Base-by-base conservation (phyloP, 495 filamentous ascomycete species). In the Melanomma pulvis-pyrius region DNA sequence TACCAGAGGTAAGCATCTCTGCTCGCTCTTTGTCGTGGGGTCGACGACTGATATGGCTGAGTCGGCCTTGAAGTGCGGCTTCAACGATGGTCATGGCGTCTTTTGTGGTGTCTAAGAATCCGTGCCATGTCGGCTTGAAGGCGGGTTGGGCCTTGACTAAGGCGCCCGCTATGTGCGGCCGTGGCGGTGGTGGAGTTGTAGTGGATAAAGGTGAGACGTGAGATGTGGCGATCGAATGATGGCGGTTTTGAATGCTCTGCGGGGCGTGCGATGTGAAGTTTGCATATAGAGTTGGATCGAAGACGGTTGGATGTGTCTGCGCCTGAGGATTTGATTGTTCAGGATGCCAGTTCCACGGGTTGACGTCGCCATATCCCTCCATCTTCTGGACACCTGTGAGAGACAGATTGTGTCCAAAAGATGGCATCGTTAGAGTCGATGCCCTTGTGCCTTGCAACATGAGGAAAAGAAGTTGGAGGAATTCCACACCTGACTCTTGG, bases 1-100 rank as follows among this genome's bases (percentile, higher is more conserved):
- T 88, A 24, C 93, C 93, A 71, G 91, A 96, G 61, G 81, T 83
- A 70, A 96, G 93, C 44, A 93, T 80, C 17, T 81, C 74, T 9
- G 79, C 77, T 36, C 92, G 86, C 73, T 97, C 92, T 25, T 89
- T 82, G 65, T 97, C 93, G 69, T 93, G 90, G 0, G 93, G 93
- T 25, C 93, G 85, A 24, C 93, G 88, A 12, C 89, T 85, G 15
- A 92, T 87, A 74, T 93, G 90, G 29, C 82, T 82, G 15, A 94
- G 76, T 6, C 76, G 74, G 11, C 92, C 91, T 15, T 79, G 80
- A 55, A 94, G 82, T 69, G 87, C 90, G 13, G 66, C 70, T 54
- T 72, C 70, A 21, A 72, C 58, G 17, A 72, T 63, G 19, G 65
- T 61, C 56, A 72, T 65, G 29, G 66, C 66, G 52, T 72, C 70